Conservation (phyloP, 2,329 filamentous ascomycete genomes). For the Dothideomycetes sp. region DNA sequence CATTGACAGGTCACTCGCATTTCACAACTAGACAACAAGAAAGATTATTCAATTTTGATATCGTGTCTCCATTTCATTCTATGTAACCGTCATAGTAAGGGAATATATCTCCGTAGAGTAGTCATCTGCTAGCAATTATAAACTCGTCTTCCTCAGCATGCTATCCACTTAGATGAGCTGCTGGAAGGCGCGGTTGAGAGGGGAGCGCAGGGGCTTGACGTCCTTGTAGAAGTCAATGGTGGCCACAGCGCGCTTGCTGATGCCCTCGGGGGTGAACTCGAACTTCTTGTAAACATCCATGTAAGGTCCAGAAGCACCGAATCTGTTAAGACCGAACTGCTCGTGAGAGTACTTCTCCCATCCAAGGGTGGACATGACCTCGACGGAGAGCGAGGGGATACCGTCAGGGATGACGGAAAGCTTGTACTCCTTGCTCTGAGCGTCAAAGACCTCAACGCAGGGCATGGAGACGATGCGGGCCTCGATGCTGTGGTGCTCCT, state of each 20-base stretch:
- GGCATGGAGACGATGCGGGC: constrained; percentile 91
- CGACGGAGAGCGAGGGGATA: constrained; percentile 83
- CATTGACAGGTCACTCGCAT: no score
- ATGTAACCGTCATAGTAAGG: no score
- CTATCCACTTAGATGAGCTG: constrained; percentile 66
- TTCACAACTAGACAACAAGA: background rate
- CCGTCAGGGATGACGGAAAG: constrained; percentile 87
- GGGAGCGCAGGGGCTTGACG: constrained; percentile 75
- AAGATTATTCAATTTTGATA: background rate
- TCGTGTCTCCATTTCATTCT: background rate
- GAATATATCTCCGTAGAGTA: no score
- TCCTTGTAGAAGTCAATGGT: constrained; percentile 98
- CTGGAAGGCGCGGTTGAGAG: constrained; percentile 94
- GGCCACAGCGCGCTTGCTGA: constrained; percentile 84
- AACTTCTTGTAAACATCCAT: constrained; percentile 99
- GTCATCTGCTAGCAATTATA: background rate
- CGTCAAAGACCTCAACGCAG: constrained; percentile 94
- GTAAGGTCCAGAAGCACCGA: constrained; percentile 94
- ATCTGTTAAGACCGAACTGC: constrained; percentile 98
- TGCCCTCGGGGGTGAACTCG: constrained; percentile 95
- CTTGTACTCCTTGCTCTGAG: constrained; percentile 88
- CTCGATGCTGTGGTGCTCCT: constrained; percentile 77
- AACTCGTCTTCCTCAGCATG: constrained; percentile 5
- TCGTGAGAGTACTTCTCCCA: constrained; percentile 99
- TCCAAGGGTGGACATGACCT: constrained; percentile 94